A percentile compares a stretch with the other conserved stretches of the same genome.
These are phyloP conservation scores for Tetradesmus obliquus DNA, from an alignment of 139 green algal genomes.

Conservation along the genomic window DNA sequence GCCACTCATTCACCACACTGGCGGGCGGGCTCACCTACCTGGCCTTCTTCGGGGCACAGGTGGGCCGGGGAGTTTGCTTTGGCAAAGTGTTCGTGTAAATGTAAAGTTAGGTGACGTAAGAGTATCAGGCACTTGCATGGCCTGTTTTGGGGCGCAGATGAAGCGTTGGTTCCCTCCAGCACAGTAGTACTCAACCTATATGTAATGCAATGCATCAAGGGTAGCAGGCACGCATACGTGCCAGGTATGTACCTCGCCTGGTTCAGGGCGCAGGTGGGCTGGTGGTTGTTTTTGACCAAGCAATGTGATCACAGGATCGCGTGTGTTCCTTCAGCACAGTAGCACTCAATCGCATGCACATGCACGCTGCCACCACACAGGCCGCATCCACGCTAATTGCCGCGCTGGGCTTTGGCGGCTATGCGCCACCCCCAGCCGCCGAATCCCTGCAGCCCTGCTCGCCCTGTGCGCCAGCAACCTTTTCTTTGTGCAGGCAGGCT, in stretches of 20 bases:
- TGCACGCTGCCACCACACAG: conserved; percentile 47
- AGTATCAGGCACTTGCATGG: neutral
- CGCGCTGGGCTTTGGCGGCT: conserved; percentile 81
- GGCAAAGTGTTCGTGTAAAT: neutral
- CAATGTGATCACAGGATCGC: too few species aligned
- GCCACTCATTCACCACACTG: conserved; percentile 63
- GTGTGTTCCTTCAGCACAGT: too few species aligned
- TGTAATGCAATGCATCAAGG: too few species aligned
- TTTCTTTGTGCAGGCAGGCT: neutral
- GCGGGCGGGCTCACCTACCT: conserved; percentile 80
- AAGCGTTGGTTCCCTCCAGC: too few species aligned
- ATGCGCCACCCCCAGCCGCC: conserved; percentile 54
- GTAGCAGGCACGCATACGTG: too few species aligned
- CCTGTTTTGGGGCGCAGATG: too few species aligned
- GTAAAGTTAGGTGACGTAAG: neutral
- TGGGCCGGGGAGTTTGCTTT: conserved; percentile 14
- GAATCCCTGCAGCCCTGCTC: conserved; percentile 54
- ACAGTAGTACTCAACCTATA: too few species aligned
- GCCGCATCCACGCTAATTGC: conserved; percentile 71
- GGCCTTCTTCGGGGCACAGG: conserved; percentile 81
- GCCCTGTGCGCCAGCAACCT: conserved; percentile 66
- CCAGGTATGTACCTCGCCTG: too few species aligned
- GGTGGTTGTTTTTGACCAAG: too few species aligned
- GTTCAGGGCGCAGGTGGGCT: too few species aligned
- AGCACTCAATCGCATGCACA: too few species aligned